Base-by-base conservation (phyloP, 352 stramenopile species). In the Phytophthora rubi region DNA sequence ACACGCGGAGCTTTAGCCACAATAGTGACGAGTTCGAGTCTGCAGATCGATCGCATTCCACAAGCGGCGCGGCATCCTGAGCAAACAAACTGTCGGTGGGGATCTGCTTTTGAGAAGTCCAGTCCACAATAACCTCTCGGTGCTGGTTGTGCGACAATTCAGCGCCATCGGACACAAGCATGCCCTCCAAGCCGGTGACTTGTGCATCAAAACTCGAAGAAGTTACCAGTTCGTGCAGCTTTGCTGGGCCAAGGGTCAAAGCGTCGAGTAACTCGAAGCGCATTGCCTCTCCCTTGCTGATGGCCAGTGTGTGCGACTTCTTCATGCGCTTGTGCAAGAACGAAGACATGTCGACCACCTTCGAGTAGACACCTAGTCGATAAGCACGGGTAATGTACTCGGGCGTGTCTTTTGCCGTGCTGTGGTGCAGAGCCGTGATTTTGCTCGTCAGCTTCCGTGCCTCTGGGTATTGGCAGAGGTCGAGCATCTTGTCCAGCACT, bases 381-480 rank as follows among this genome's bases (percentile, higher is more conserved):
- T 96, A 96, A 15, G 89, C 76, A 26, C 86, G 82, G 13, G 79
- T 54, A 62, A 96, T 95, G 65, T 90, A 93, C 65, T 96, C 89
- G 47, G 86, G 86, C 21, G 87, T 95, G 58, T 96, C 89, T 30
- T 75, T 81, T 12, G 60, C 60, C 13, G 85, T 92, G 37, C 55
- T 81, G 6, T 68, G 74, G 63, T 96, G 89, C 35, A 95, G 67
- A 4, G 64, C 68, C 35, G 66, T 42, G 45, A 94, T 89, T 32
- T 66, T 64, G 30, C 89, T 81, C 26, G 68, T 81, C 18, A 94
- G 63, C 13, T 76, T 75, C 1, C 65, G 75, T 26, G 85, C 86
- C 48, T 93, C 86, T 0, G 72, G 37, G 69, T 88, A 83, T 37
- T 90, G 70, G 9, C 82, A 84, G 1, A 96, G 72, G 18, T 82